Percentiles rank a stretch among this genome's conserved stretches.
phyloP scores from a whole-genome alignment of 106 monocot genomes.

The Allium fistulosum region DNA sequence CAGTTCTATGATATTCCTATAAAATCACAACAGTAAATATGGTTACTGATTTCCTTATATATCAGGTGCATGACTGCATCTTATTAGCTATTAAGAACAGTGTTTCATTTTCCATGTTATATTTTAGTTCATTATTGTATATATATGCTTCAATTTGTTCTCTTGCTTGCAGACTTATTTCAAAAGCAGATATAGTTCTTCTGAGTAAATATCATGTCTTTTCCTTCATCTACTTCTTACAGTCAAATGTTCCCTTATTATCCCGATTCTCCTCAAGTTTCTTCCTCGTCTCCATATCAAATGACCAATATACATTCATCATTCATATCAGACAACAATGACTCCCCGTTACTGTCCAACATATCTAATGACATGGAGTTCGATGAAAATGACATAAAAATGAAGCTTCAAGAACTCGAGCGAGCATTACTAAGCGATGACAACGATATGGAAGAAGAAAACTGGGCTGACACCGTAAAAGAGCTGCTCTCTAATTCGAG shows the following conservation, averaged over 20 bases:
- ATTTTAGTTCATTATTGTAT: no score
- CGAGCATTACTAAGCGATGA: conserved; percentile 58
- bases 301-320: conserved; percentile 31
- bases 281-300: conserved; percentile 28
- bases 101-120: no score
- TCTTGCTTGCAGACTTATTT: not conserved
- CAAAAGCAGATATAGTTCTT: not conserved
- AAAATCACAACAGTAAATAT: no score
- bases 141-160: not conserved
- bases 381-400: conserved; percentile 62
- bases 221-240: conserved; percentile 43
- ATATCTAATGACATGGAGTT: conserved; percentile 56
- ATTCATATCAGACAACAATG: conserved; percentile 24
- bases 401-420: conserved; percentile 87
- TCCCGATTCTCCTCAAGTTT: conserved; percentile 29
- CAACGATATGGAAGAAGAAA: conserved; percentile 52
- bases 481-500: conserved; percentile 26
- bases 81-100: no score
- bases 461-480: conserved; percentile 74
- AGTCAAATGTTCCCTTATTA: conserved; percentile 30
- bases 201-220: conserved; percentile 34
- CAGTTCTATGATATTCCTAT: no score
- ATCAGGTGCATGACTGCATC: no score
- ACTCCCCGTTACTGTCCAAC: conserved; percentile 36
- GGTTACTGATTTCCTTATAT: no score